Conservation (phyloP, 2,329 filamentous ascomycete genomes). For the Botrytis byssoidea region DNA sequence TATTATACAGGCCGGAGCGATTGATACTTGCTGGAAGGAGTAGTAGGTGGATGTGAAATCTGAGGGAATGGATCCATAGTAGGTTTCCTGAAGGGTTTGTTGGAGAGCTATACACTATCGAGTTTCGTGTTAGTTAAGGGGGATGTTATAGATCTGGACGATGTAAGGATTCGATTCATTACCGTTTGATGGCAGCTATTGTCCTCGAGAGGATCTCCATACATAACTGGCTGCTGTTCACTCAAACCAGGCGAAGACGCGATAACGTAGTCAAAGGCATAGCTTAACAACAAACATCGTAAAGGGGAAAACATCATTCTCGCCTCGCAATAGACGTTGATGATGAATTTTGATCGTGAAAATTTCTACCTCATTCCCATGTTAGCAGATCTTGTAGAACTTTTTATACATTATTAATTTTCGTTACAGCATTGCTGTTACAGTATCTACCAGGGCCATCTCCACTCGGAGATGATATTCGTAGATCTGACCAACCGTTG, state of each 20-base stretch:
- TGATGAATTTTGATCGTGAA: background rate
- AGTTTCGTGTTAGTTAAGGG: background rate
- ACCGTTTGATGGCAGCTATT: background rate
- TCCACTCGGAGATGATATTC: background rate
- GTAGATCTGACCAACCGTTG: background rate
- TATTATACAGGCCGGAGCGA: background rate
- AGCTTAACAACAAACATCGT: background rate
- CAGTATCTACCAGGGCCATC: background rate
- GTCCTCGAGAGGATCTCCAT: background rate
- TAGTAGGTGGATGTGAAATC: background rate
- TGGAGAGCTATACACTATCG: background rate
- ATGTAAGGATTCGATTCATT: background rate
- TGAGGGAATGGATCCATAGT: background rate
- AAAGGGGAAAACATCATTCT: background rate
- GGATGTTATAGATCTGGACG: background rate
- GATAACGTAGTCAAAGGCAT: background rate
- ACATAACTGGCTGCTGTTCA: background rate
- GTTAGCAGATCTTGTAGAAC: background rate
- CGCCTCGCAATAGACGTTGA: background rate
- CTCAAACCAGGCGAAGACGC: background rate
- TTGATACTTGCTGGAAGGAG: background rate
- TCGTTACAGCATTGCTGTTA: background rate
- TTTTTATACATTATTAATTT: background rate
- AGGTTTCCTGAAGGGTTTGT: background rate
- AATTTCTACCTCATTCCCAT: background rate